These are phyloP conservation scores for Nephelium lappaceum DNA, from an alignment of 345 rosid genomes.

Conservation along the genomic window DNA sequence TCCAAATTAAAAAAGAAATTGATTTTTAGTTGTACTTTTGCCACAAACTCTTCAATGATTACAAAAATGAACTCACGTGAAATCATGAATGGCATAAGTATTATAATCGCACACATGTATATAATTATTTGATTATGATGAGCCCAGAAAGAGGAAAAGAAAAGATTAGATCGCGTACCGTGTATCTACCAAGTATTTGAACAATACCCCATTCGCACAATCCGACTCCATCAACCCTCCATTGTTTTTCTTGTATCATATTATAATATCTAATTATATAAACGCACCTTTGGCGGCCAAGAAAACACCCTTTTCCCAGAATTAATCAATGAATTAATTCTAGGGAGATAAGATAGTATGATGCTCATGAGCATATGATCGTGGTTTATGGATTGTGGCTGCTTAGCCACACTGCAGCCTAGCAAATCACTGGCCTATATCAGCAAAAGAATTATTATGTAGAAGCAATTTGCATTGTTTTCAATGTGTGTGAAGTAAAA, in stretches of 20 bases:
- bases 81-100: background rate
- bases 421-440: background rate
- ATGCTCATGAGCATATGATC: background rate
- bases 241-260: too few species aligned
- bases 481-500: background rate
- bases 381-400: background rate
- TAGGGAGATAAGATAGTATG: background rate
- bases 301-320: background rate
- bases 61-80: background rate
- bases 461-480: background rate
- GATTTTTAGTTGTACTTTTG: slow-evolving; percentile 9
- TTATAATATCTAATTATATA: background rate
- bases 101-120: too few species aligned
- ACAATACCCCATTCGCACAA: background rate
- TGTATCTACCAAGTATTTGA: background rate
- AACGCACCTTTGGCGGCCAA: background rate
- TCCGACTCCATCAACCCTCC: background rate
- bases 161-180: background rate
- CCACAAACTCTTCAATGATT: background rate
- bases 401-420: background rate
- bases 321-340: background rate
- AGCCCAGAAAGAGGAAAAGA: background rate
- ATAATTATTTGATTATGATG: too few species aligned
- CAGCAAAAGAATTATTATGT: background rate
- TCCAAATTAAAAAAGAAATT: background rate